Evolutionary conservation across 805 yeast genomes (phyloP), one percentile per base, ranked within the genome.

Genomic region (Dipodascopsis uninucleata): DNA sequence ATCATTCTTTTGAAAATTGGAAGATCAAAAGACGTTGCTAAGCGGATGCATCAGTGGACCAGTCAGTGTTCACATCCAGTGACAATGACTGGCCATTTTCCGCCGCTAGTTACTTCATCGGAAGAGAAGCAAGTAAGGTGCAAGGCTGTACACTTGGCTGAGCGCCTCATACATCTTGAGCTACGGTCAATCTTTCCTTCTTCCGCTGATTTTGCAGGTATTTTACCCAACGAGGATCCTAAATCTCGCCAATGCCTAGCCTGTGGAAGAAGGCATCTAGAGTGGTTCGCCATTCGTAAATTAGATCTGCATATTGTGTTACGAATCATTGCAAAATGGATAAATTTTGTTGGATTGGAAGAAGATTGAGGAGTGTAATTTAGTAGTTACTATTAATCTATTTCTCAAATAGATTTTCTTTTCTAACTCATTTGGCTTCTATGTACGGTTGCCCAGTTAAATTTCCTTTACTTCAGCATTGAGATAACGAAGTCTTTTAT

Each of bases 81-180:
- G 8, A 16, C 39, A 8, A 41, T 52, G 17, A 38, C 45, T 20
- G 46, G 46, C 20, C 43, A 42, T 22, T 46, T 46, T 32, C 55
- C 55, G 4, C 28, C 45, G 10, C 23, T 12, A 7, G 25, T 18
- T 8, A 9, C 14, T 23, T n/a, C 31, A n/a, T 12, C 37, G 1
- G 7, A 17, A n/a, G 12, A 7, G 6, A 14, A 14, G 10, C 8
- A 24, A 16, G 28, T 9, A 7, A 26, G 21, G 23, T 51, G 55
- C 39, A 14, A 28, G 12, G 50, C 53, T 4, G 34, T 36, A 23
- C 53, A 51, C 26, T 43, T 55, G 16, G 56, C 56, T n/a, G 57
- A 53, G 36, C 31, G 53, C 9, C 38, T 53, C 18, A 39, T 52
- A 12, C 57, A 53, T 29, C 37, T 53, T 9, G 57, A 52, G 10